Evolutionary conservation across 768 basidiomycete genomes (phyloP).

Genomic region (Rhodotorula graminis): DNA sequence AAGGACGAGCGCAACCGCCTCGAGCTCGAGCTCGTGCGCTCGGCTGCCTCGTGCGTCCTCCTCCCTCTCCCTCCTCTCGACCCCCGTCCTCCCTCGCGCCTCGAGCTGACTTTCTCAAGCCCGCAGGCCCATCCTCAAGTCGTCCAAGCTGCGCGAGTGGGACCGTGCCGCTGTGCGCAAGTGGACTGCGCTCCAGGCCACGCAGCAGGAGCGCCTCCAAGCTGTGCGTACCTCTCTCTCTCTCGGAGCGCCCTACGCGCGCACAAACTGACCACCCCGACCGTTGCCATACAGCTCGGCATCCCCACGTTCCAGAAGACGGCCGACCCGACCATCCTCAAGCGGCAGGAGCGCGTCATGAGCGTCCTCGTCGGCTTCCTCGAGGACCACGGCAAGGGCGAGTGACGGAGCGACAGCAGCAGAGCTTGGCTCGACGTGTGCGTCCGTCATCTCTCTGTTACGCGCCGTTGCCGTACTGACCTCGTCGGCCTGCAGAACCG

Average conservation of each 20-base stretch:
- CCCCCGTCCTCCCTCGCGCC: background rate
- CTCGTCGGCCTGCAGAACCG: too few species aligned
- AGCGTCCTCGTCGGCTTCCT: constrained; percentile 35
- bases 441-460: too few species aligned
- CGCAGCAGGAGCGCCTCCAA: constrained; percentile 21
- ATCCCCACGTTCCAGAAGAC: constrained; percentile 33
- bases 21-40: constrained; percentile 10
- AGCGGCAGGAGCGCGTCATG: constrained; percentile 32
- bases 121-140: background rate
- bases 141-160: constrained; percentile 18
- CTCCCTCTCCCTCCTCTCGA: background rate
- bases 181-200: constrained; percentile 18
- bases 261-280: background rate
- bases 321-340: constrained; percentile 17
- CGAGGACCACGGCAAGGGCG: constrained; percentile 27
- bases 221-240: background rate
- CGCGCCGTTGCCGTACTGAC: too few species aligned
- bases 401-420: background rate
- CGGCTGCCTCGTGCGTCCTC: background rate
- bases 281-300: background rate
- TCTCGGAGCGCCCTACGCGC: background rate
- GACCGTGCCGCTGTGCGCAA: constrained; percentile 5
- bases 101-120: background rate
- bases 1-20: constrained; percentile 35
- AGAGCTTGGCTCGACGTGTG: too few species aligned